phyloP scores from a whole-genome alignment of 257 asterid genomes.

The Fraxinus excelsior region DNA sequence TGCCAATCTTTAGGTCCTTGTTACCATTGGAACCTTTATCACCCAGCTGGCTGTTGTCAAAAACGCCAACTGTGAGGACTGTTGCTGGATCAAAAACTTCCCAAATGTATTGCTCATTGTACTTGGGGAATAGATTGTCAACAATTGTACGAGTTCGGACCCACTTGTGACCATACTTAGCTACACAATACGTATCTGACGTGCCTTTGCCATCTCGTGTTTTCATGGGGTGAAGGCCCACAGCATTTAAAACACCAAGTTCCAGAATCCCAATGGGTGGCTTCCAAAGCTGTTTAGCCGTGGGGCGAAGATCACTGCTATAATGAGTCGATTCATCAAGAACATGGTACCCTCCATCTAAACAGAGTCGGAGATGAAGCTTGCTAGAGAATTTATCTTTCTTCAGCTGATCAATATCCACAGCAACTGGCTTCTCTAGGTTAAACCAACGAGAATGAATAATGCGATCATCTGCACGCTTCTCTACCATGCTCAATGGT shows the following conservation, averaged over 20 bases:
- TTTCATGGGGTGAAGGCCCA: conserved; percentile 89
- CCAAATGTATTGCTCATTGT: conserved; percentile 88
- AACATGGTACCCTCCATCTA: conserved; percentile 95
- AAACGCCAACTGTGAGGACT: conserved; percentile 84
- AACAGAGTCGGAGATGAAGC: conserved; percentile 81
- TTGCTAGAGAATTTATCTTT: conserved; percentile 76
- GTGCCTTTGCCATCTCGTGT: conserved; percentile 79
- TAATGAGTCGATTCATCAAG: conserved; percentile 87
- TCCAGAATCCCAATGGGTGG: conserved; percentile 81
- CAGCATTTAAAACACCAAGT: conserved; percentile 74
- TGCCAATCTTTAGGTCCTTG: conserved; percentile 78
- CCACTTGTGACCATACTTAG: conserved; percentile 92
- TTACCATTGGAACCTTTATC: conserved; percentile 52
- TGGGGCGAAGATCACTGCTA: conserved; percentile 92
- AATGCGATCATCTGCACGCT: conserved; percentile 83
- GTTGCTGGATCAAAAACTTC: conserved; percentile 93
- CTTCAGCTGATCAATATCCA: conserved; percentile 83
- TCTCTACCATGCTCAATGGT: conserved; percentile 72
- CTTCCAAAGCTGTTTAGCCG: conserved; percentile 85
- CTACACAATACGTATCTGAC: conserved; percentile 86
- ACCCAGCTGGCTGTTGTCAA: conserved; percentile 73
- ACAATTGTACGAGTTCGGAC: conserved; percentile 79
- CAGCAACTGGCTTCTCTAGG: conserved; percentile 71
- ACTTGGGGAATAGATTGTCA: conserved; percentile 75
- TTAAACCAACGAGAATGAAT: conserved; percentile 87